These are phyloP conservation scores for Xylaria flabelliformis DNA, from an alignment of 495 filamentous ascomycete genomes.

Conservation along the genomic window DNA sequence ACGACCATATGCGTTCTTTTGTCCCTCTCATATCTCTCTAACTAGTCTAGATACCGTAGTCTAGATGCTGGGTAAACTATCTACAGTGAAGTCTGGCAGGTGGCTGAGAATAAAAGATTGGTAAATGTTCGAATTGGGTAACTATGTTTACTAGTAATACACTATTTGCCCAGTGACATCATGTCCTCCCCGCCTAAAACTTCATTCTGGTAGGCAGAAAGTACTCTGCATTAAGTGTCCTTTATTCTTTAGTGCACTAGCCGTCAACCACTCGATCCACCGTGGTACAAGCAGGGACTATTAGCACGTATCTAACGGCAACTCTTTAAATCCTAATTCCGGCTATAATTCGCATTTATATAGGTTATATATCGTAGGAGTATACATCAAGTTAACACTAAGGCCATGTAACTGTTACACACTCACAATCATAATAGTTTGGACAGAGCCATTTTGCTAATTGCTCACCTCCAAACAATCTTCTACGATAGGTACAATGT, in stretches of 20 bases:
- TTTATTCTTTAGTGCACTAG: neutral
- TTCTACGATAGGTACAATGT: neutral
- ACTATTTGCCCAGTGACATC: conserved; percentile 7
- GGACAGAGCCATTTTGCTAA: too few species aligned
- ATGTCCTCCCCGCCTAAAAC: neutral
- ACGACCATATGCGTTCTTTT: neutral
- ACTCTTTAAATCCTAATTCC: neutral
- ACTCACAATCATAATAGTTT: neutral
- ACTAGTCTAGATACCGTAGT: neutral
- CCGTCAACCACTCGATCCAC: neutral
- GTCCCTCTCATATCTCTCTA: neutral
- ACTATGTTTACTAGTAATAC: too few species aligned
- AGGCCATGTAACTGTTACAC: neutral
- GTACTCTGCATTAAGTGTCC: neutral
- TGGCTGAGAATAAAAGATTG: neutral
- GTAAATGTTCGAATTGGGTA: neutral
- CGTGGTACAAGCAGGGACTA: neutral
- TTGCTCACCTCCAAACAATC: neutral
- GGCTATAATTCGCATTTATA: neutral
- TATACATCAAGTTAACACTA: neutral
- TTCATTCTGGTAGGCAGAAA: neutral
- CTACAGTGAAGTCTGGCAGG: neutral
- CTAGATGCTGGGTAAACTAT: neutral
- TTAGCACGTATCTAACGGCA: neutral
- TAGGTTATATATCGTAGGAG: neutral